Conservation (phyloP, 1,284 basidiomycete species). For the Puccinia brachypodii region DNA sequence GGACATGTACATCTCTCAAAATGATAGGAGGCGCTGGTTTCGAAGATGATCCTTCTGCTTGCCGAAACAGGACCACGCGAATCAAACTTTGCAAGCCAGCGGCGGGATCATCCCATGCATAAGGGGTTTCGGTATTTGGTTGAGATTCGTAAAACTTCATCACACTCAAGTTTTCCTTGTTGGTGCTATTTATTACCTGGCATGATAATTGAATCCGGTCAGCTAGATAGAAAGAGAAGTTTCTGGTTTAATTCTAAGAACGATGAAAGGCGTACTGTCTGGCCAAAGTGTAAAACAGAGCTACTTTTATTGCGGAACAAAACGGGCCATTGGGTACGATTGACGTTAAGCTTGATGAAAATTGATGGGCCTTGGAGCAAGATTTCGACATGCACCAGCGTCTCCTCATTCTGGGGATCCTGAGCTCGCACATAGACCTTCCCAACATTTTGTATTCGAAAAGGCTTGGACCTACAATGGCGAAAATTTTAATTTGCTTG, state of each 20-base stretch:
- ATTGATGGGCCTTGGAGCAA: slow-evolving; percentile 46
- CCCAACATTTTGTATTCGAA: slow-evolving; percentile 48
- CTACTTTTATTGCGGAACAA: slow-evolving; percentile 46
- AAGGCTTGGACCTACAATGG: slow-evolving; percentile 41
- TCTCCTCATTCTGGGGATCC: slow-evolving; percentile 25
- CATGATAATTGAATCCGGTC: neutral
- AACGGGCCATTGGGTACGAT: slow-evolving; percentile 43
- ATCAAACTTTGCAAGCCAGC: slow-evolving; percentile 42
- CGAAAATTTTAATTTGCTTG: slow-evolving; percentile 7
- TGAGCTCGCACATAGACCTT: slow-evolving; percentile 45
- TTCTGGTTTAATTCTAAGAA: neutral
- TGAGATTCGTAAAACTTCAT: slow-evolving; percentile 31
- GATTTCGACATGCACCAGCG: slow-evolving; percentile 41
- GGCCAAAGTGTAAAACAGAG: slow-evolving; percentile 43
- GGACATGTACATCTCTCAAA: slow-evolving; percentile 74
- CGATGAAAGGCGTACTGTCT: slow-evolving; percentile 34
- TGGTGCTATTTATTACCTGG: slow-evolving; percentile 24
- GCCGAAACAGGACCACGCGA: slow-evolving; percentile 29
- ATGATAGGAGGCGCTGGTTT: slow-evolving; percentile 8
- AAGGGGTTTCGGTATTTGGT: slow-evolving; percentile 30
- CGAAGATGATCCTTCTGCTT: slow-evolving; percentile 60
- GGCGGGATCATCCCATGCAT: slow-evolving; percentile 49
- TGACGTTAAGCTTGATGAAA: slow-evolving; percentile 47
- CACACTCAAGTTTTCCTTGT: slow-evolving; percentile 22
- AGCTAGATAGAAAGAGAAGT: neutral